These are phyloP conservation scores for Capillidium heterosporum DNA, from an alignment of 371 early-diverging fungal species.

Conservation along the genomic window DNA sequence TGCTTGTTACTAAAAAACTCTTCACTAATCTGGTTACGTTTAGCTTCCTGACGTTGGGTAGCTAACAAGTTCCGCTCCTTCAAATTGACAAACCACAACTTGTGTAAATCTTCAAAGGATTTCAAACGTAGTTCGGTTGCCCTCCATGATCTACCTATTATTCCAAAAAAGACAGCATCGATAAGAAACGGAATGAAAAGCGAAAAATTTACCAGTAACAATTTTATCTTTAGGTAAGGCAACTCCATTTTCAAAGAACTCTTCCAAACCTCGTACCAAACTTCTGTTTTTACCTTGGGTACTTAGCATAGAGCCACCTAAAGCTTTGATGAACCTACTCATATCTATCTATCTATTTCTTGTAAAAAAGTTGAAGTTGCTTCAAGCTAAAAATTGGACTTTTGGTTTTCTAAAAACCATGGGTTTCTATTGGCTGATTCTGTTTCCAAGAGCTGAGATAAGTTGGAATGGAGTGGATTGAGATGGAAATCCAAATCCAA, in stretches of 20 bases:
- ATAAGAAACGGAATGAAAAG: background rate
- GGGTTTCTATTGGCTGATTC: too few relatives aligned
- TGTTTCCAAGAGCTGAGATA: too few relatives aligned
- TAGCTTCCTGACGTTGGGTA: constrained; percentile 70
- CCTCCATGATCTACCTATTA: constrained; percentile 75
- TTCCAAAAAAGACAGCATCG: background rate
- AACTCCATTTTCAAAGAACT: constrained; percentile 72
- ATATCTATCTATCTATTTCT: too few relatives aligned
- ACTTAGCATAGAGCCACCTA: background rate
- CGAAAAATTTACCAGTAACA: constrained; percentile 32
- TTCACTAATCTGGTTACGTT: constrained; percentile 36
- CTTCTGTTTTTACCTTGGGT: background rate
- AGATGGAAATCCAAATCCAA: too few relatives aligned
- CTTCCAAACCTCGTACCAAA: constrained; percentile 42
- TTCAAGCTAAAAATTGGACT: too few relatives aligned
- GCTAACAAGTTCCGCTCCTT: constrained; percentile 88
- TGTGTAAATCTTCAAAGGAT: constrained; percentile 92
- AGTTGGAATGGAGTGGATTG: too few relatives aligned
- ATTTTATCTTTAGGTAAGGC: constrained; percentile 35
- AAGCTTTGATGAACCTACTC: too few relatives aligned
- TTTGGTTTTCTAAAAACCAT: too few relatives aligned
- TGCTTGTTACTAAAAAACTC: constrained; percentile 50
- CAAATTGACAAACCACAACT: constrained; percentile 84
- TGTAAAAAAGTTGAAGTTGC: too few relatives aligned
- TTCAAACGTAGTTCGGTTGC: constrained; percentile 78